Percentiles rank a stretch among this genome's conserved stretches.
Conservation (phyloP, 2,329 filamentous ascomycete species). For the Paecilomyces sp. region DNA sequence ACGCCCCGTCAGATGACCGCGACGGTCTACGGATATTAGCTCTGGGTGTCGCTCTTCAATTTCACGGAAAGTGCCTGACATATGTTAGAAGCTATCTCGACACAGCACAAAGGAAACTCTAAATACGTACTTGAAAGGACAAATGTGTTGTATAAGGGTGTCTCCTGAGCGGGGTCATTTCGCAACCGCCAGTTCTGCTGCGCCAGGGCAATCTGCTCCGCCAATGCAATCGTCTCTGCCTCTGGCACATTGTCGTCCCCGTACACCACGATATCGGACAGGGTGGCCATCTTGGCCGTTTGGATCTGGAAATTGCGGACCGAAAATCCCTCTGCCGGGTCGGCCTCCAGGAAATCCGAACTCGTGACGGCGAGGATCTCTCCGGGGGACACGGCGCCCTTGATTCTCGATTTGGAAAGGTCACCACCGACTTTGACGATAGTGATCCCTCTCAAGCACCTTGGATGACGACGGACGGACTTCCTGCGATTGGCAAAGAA, state of each 20-base stretch:
- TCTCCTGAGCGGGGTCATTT: constrained; percentile 49
- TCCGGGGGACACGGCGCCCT: constrained; percentile 75
- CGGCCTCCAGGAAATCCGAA: constrained; percentile 68
- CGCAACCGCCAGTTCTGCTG: constrained; percentile 68
- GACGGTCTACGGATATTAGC: constrained; percentile 67
- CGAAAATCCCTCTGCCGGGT: constrained; percentile 85
- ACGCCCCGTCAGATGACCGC: constrained; percentile 64
- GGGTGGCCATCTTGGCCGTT: constrained; percentile 73
- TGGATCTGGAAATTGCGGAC: constrained; percentile 98
- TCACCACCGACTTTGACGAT: constrained; percentile 86
- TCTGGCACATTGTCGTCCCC: constrained; percentile 61
- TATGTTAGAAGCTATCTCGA: constrained; percentile 23
- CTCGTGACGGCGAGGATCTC: constrained; percentile 61
- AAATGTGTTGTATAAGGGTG: constrained; percentile 78
- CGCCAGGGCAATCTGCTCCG: constrained; percentile 61
- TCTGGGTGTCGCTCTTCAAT: constrained; percentile 65
- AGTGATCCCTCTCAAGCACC: constrained; percentile 72
- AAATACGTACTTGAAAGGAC: constrained; percentile 51
- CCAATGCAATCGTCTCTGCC: constrained; percentile 58
- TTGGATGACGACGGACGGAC: constrained; percentile 61
- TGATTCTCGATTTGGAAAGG: constrained; percentile 65
- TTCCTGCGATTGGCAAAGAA: constrained; percentile 80
- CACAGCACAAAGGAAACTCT: constrained; percentile 9
- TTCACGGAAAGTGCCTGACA: constrained; percentile 55
- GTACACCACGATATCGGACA: constrained; percentile 91